Percentiles rank a stretch among this genome's conserved stretches.
phyloP scores from a whole-genome alignment of 495 filamentous ascomycete species.

The Penicillium subrubescens region DNA sequence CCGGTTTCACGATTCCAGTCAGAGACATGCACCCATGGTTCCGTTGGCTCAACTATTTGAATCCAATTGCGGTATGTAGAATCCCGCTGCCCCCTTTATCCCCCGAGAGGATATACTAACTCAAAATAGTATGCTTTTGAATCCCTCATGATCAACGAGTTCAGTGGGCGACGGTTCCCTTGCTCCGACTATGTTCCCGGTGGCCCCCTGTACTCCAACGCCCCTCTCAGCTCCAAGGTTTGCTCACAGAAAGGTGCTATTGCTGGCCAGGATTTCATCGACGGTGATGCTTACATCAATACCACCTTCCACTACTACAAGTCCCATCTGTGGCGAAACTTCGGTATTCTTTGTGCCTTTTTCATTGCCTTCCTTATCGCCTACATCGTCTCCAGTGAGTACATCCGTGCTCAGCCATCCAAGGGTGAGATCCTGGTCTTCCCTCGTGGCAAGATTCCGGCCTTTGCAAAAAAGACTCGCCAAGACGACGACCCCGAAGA shows the following conservation, averaged over 20 bases:
- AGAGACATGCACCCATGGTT: constrained; percentile 69
- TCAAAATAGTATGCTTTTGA: constrained; percentile 35
- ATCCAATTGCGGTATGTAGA: constrained; percentile 55
- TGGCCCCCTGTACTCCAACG: background rate
- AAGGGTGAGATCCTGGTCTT: constrained; percentile 48
- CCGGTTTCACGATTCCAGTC: constrained; percentile 77
- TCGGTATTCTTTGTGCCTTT: constrained; percentile 14
- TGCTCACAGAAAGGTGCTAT: constrained; percentile 12
- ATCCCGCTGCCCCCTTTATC: background rate
- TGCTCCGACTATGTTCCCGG: constrained; percentile 1
- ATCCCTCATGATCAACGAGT: constrained; percentile 49
- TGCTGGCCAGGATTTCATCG: constrained; percentile 9
- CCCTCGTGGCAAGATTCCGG: constrained; percentile 25
- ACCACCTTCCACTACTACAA: constrained; percentile 10
- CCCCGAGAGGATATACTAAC: background rate
- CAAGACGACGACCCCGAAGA: constrained; percentile 2
- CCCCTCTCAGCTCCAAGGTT: constrained; percentile 3
- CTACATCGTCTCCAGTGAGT: constrained; percentile 13
- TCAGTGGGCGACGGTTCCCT: background rate
- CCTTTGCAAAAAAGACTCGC: constrained; percentile 55
- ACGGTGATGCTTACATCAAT: constrained; percentile 19
- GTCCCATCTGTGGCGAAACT: constrained; percentile 19
- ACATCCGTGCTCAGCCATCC: constrained; percentile 19
- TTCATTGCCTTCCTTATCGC: constrained; percentile 7
- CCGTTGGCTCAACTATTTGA: constrained; percentile 78